phyloP scores from a whole-genome alignment of 2,329 filamentous ascomycete species.

The Diaporthe vexans region DNA sequence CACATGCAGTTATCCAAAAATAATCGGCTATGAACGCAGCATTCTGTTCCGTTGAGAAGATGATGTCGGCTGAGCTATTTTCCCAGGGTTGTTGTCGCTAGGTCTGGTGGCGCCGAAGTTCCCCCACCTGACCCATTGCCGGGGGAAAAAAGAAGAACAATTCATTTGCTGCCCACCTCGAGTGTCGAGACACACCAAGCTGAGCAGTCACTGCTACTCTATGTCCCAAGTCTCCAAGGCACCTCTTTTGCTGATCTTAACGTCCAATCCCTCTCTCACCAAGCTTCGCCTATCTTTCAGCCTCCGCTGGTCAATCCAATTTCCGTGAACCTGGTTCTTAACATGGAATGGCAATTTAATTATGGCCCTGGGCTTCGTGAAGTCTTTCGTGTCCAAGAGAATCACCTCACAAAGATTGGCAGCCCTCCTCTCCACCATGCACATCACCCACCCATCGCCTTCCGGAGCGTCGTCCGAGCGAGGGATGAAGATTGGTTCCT shows the following conservation, averaged over 20 bases:
- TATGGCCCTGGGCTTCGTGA: constrained; percentile 55
- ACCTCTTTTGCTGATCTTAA: constrained; percentile 32
- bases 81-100: neutral
- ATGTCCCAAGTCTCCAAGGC: constrained; percentile 35
- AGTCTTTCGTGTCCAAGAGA: constrained; percentile 57
- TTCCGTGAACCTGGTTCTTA: constrained; percentile 50
- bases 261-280: constrained; percentile 10
- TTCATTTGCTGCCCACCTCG: neutral
- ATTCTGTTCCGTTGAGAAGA: neutral
- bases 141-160: neutral
- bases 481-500: constrained; percentile 60
- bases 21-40: neutral
- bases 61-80: neutral
- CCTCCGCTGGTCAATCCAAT: constrained; percentile 48
- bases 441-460: constrained; percentile 57
- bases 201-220: neutral
- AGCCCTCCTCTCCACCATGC: constrained; percentile 45
- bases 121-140: too few species aligned
- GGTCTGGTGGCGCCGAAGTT: neutral
- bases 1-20: neutral
- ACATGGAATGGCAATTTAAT: constrained; percentile 55
- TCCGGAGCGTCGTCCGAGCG: constrained; percentile 50
- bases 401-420: constrained; percentile 54
- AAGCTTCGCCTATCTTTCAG: constrained; percentile 31
- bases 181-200: neutral